A percentile compares a stretch with the other conserved stretches of the same genome.
Conservation (phyloP, 139 green algal species). For the Closterium sp. region DNA sequence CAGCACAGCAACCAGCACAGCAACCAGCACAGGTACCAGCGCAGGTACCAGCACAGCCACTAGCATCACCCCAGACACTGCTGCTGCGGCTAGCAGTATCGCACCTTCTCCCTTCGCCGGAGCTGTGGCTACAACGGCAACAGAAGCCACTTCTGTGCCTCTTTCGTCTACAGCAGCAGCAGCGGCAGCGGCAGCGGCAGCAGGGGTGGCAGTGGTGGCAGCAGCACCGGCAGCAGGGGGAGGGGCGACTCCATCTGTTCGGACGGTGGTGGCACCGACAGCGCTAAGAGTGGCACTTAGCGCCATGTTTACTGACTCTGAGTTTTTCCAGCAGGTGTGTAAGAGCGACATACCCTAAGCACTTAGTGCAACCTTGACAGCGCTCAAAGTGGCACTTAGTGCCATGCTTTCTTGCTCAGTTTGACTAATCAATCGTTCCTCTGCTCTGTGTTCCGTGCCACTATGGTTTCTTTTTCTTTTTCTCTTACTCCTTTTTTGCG, state of each 20-base stretch:
- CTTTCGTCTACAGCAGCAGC: not conserved
- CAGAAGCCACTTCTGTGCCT: too few species aligned
- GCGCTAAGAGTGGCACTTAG: conserved; percentile 67
- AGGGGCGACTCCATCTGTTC: not conserved
- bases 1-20: not conserved
- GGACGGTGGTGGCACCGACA: conserved; percentile 58
- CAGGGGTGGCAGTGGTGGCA: conserved; percentile 6
- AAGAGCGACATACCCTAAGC: too few species aligned
- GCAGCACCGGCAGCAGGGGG: not conserved
- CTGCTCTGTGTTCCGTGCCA: not conserved
- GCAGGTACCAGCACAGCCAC: not conserved
- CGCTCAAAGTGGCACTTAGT: not conserved
- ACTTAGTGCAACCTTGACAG: too few species aligned
- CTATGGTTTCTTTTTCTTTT: conserved; percentile 18
- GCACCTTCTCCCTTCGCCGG: too few species aligned
- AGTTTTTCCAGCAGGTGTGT: conserved; percentile 49
- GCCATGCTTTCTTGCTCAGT: not conserved
- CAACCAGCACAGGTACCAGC: not conserved
- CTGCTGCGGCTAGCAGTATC: too few species aligned
- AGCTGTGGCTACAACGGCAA: not conserved
- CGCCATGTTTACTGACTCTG: conserved; percentile 48
- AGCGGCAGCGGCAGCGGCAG: not conserved
- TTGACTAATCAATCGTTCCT: not conserved
- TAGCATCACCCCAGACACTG: too few species aligned
- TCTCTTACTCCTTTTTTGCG: not conserved